phyloP scores from a whole-genome alignment of 2,329 filamentous ascomycete species.

The Tothia fuscella region DNA sequence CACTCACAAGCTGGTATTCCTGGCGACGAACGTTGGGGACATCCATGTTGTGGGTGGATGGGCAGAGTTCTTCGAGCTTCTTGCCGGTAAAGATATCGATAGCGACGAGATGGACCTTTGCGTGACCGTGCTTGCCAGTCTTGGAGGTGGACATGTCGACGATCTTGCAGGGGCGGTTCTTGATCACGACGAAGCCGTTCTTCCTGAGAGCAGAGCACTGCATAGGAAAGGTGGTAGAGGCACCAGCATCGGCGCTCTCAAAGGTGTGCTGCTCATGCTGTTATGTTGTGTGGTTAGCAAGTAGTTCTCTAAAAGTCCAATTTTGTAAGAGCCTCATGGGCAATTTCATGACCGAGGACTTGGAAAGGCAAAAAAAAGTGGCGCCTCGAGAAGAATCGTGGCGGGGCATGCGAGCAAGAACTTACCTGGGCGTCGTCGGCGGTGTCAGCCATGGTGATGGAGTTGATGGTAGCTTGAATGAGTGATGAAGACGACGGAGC shows the following conservation, averaged over 20 bases:
- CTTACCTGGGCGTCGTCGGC: constrained; percentile 56
- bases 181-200: constrained; percentile 98
- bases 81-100: constrained; percentile 99
- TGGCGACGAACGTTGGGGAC: constrained; percentile 84
- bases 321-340: background rate
- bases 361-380: constrained; percentile 23
- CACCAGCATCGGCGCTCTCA: constrained; percentile 91
- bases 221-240: constrained; percentile 89
- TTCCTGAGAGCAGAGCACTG: constrained; percentile 99
- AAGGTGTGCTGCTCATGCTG: constrained; percentile 57
- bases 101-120: constrained; percentile 97
- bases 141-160: constrained; percentile 99
- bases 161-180: constrained; percentile 99
- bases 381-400: constrained; percentile 19
- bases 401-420: constrained; percentile 15
- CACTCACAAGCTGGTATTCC: constrained; percentile 88
- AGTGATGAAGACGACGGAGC: constrained; percentile 19
- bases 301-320: background rate
- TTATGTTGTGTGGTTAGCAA: constrained; percentile 1
- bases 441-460: constrained; percentile 52
- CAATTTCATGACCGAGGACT: background rate
- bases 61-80: constrained; percentile 98
- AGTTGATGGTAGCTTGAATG: constrained; percentile 17
- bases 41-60: constrained; percentile 95
- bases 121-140: constrained; percentile 99